Base-by-base conservation (phyloP, 1,284 basidiomycete species). In the Xerocomus nothofagi region DNA sequence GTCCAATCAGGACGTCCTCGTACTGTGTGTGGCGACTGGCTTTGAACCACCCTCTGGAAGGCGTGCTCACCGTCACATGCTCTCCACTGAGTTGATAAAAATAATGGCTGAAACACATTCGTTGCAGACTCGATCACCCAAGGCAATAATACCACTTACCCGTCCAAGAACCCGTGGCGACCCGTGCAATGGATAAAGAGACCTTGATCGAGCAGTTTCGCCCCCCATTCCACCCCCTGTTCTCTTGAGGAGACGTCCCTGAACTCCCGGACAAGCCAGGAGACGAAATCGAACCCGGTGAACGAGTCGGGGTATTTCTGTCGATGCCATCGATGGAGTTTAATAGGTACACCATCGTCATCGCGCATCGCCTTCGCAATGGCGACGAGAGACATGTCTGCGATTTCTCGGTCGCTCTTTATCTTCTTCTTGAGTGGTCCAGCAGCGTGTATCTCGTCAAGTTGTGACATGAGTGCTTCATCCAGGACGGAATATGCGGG, bases 211-310 rank as follows among this genome's bases (percentile, higher is more conserved):
- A 85, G 78, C 20, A 95, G 66, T 56, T 78, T 85, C 32, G 77
- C 71, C 4, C 90, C 93, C 80, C 84, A 87, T 51, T 93, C 88
- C n/a, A 79, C 72, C 0, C 81, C 93, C 58, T 92, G 87, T 33
- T 86, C 82, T 47, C 89, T 74, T 5, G 84, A 87, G 5, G 86
- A 84, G 3, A 95, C 81, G 63, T 95, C 93, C 30, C 85, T 78
- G 63, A 93, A 95, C 61, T 92, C 90, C 33, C 87, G 79, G 24
- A 89, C 82, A 17, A 95, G 73, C 93, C 93, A 97, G 1, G 84
- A 86, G 30, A 92, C 86, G 57, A 96, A 84, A 44, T 93, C 89
- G 51, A 83, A 84, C 0, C 93, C 93, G 11, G 84, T 91, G 65
- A 97, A 96, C 4, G 88, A 86, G 57, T 93, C 85, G 3, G 79